Evolutionary conservation across 2,329 filamentous ascomycete genomes (phyloP).

Genomic region (Cercospora zeina): DNA sequence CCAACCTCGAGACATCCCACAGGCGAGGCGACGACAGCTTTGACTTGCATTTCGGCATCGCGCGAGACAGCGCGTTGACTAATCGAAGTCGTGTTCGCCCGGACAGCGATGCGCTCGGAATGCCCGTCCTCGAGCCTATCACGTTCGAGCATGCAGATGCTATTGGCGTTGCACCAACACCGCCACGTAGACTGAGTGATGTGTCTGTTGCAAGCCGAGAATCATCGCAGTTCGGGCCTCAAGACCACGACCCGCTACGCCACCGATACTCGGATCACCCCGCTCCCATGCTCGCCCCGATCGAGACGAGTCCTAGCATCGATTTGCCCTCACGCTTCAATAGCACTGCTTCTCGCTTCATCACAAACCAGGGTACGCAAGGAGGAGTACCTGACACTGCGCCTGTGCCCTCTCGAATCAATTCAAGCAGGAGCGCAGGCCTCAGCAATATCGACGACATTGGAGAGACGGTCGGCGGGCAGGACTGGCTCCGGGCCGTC

Average conservation of each 20-base stretch:
- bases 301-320: conserved; percentile 35
- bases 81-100: conserved; percentile 24
- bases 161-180: conserved; percentile 19
- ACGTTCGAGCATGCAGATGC: conserved; percentile 28
- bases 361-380: conserved; percentile 2
- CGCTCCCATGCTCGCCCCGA: conserved; percentile 34
- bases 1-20: conserved; percentile 9
- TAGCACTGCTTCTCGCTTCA: conserved; percentile 27
- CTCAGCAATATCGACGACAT: conserved; percentile 15
- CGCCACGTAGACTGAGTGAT: conserved; percentile 23
- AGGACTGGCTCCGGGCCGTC: conserved; percentile 36
- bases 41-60: conserved; percentile 31
- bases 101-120: conserved; percentile 27
- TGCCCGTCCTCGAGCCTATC: conserved; percentile 29
- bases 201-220: conserved; percentile 12
- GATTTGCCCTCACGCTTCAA: conserved; percentile 39
- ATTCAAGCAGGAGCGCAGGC: conserved; percentile 14
- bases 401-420: conserved; percentile 6
- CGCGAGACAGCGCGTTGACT: conserved; percentile 14
- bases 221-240: conserved; percentile 4
- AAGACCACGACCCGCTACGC: conserved; percentile 10
- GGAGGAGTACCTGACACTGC: neutral
- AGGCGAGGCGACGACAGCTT: conserved; percentile 21
- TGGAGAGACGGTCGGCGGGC: conserved; percentile 18
- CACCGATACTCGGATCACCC: conserved; percentile 28